These are phyloP conservation scores for Cystobasidiaceae sp. DNA, from an alignment of 1,284 basidiomycete genomes.

Conservation along the genomic window DNA sequence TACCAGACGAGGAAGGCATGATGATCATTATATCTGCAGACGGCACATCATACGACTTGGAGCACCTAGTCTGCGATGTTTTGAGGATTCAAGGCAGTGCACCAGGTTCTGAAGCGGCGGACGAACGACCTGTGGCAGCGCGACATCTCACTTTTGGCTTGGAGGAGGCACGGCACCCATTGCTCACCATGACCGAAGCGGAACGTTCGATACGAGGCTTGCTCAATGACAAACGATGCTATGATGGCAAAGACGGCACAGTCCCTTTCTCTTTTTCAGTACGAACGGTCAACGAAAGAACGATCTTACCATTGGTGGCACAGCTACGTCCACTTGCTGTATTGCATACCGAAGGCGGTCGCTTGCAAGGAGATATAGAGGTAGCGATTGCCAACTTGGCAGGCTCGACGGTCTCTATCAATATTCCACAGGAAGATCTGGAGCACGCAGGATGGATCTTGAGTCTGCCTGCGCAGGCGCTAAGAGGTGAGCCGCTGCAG, in stretches of 20 bases:
- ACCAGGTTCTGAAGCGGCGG: neutral
- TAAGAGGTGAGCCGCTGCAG: neutral
- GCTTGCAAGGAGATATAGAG: slow-evolving; percentile 1
- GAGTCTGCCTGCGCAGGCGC: neutral
- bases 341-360: neutral
- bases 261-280: neutral
- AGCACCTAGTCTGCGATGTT: slow-evolving; percentile 15
- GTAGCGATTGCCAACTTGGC: neutral
- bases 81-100: slow-evolving; percentile 4
- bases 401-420: slow-evolving; percentile 1
- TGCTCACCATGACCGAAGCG: neutral
- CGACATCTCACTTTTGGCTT: neutral
- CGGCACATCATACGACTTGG: neutral
- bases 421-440: slow-evolving; percentile 14
- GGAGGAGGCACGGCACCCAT: slow-evolving; percentile 1
- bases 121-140: neutral
- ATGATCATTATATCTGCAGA: neutral
- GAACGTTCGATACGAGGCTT: neutral
- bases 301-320: neutral
- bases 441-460: slow-evolving; percentile 25
- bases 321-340: neutral
- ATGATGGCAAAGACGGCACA: slow-evolving; percentile 1
- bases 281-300: slow-evolving; percentile 5
- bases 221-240: neutral
- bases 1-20: slow-evolving; percentile 1